These are phyloP conservation scores for Sugiyamaella neomexicana DNA, from an alignment of 1,139 yeast genomes.

Conservation along the genomic window DNA sequence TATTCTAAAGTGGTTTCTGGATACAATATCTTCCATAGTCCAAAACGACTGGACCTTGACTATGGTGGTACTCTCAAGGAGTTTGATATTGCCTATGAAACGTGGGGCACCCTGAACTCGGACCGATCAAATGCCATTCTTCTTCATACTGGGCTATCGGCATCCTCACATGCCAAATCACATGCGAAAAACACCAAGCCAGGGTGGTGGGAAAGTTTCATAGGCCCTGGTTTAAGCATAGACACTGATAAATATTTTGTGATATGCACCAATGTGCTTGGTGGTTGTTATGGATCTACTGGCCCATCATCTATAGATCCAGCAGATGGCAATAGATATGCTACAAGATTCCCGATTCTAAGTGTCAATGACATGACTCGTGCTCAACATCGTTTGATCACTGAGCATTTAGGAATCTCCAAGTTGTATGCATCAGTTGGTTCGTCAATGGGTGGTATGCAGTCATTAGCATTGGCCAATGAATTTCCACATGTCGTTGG, in stretches of 20 bases:
- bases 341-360: slow-evolving; percentile 82
- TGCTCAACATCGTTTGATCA: slow-evolving; percentile 73
- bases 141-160: slow-evolving; percentile 87
- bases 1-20: slow-evolving; percentile 73
- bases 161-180: slow-evolving; percentile 92
- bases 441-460: slow-evolving; percentile 98
- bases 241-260: slow-evolving; percentile 82
- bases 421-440: slow-evolving; percentile 81
- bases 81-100: slow-evolving; percentile 82
- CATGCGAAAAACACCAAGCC: slow-evolving; percentile 65
- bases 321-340: slow-evolving; percentile 66
- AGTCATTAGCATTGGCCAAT: slow-evolving; percentile 81
- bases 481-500: slow-evolving; percentile 78
- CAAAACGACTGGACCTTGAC: slow-evolving; percentile 67
- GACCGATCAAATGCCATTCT: slow-evolving; percentile 69
- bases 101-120: slow-evolving; percentile 77
- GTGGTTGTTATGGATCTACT: slow-evolving; percentile 94
- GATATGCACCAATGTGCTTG: slow-evolving; percentile 85
- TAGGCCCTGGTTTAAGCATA: slow-evolving; percentile 77
- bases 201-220: slow-evolving; percentile 97
- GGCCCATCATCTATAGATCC: slow-evolving; percentile 89
- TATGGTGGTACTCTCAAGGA: slow-evolving; percentile 77
- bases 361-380: slow-evolving; percentile 89
- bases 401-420: slow-evolving; percentile 58
- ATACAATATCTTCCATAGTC: slow-evolving; percentile 56